A percentile compares a stretch with the other conserved stretches of the same genome.
Evolutionary conservation across 2,329 filamentous ascomycete genomes (phyloP).

Genomic region (Trichoderma sp.): DNA sequence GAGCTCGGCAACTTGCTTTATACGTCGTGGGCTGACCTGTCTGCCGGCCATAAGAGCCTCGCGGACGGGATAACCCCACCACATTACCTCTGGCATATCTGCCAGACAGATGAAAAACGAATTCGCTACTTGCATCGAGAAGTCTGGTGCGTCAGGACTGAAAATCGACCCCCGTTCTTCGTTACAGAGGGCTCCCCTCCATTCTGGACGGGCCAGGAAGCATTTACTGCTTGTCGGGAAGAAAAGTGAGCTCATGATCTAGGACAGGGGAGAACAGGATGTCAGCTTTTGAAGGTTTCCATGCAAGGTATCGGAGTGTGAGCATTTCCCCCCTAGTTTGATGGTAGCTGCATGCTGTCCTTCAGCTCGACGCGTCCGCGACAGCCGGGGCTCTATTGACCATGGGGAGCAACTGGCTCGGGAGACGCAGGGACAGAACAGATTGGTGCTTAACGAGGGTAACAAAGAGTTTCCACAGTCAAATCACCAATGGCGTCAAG

Average conservation of each 20-base stretch:
- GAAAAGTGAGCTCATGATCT: constrained; percentile 48
- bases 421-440: constrained; percentile 16
- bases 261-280: neutral
- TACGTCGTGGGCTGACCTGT: constrained; percentile 37
- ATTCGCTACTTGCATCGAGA: constrained; percentile 39
- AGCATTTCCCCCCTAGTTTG: neutral
- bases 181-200: constrained; percentile 42
- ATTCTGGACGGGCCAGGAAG: constrained; percentile 44
- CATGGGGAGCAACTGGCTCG: neutral
- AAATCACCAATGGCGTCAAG: neutral
- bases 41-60: constrained; percentile 33
- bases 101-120: constrained; percentile 42
- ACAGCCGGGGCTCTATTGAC: neutral
- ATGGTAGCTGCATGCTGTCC: neutral
- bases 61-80: constrained; percentile 36
- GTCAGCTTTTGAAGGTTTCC: neutral
- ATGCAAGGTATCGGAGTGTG: neutral
- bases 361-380: neutral
- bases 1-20: constrained; percentile 38
- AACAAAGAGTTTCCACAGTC: neutral
- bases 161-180: constrained; percentile 37
- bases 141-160: constrained; percentile 32
- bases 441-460: neutral
- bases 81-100: constrained; percentile 42
- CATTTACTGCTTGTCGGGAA: constrained; percentile 41